These are phyloP conservation scores for Kazachstania viticola DNA, from an alignment of 805 yeast species.

Conservation along the genomic window DNA sequence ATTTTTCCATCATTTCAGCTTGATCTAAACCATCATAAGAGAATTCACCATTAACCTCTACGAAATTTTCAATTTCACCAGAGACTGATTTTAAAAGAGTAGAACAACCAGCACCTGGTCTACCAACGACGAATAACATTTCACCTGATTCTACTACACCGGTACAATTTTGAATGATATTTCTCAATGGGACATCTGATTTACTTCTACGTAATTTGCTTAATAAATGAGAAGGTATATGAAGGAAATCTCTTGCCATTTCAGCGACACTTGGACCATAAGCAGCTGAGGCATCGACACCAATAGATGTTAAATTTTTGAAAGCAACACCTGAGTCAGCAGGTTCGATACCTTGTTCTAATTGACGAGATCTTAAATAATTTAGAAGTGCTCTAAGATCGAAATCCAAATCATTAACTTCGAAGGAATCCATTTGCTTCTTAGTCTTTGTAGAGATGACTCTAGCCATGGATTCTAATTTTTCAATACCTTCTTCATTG, in stretches of 20 bases:
- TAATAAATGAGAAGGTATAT: slow-evolving; percentile 18
- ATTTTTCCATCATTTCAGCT: slow-evolving; percentile 35
- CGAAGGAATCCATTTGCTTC: slow-evolving; percentile 34
- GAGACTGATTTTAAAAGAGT: slow-evolving; percentile 37
- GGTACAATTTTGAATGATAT: slow-evolving; percentile 31
- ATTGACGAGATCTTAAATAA: slow-evolving; percentile 29
- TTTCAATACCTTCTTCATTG: slow-evolving; percentile 28
- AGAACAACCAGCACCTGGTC: slow-evolving; percentile 59
- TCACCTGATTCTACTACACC: slow-evolving; percentile 40
- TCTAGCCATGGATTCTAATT: slow-evolving; percentile 39
- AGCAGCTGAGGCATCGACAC: slow-evolving; percentile 43
- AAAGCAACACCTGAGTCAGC: slow-evolving; percentile 42
- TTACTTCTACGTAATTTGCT: slow-evolving; percentile 24
- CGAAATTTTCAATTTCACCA: slow-evolving; percentile 34
- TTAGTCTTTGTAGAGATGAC: slow-evolving; percentile 39
- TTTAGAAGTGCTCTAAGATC: slow-evolving; percentile 34
- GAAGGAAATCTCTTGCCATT: slow-evolving; percentile 27
- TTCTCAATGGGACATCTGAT: slow-evolving; percentile 24
- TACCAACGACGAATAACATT: slow-evolving; percentile 41
- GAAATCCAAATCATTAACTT: slow-evolving; percentile 35
- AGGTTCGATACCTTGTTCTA: slow-evolving; percentile 36
- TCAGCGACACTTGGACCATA: slow-evolving; percentile 38
- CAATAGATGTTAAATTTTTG: slow-evolving; percentile 33
- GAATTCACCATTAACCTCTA: slow-evolving; percentile 30
- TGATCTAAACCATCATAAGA: slow-evolving; percentile 40